These are phyloP conservation scores for Colletotrichum magnum DNA, from an alignment of 2,329 filamentous ascomycete genomes.

Conservation along the genomic window DNA sequence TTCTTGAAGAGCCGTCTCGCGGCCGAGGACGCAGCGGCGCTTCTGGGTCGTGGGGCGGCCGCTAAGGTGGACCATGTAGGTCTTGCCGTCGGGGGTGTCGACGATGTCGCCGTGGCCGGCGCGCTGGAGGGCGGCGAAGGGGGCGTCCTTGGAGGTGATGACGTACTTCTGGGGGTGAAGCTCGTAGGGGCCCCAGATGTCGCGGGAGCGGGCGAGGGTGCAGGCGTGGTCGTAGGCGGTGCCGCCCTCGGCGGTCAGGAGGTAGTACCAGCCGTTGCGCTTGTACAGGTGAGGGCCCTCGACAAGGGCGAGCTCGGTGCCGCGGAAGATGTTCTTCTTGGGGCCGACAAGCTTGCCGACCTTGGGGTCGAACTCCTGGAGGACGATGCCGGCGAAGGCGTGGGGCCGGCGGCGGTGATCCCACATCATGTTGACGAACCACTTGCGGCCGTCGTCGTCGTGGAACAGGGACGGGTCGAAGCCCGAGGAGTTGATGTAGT, in stretches of 20 bases:
- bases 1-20: conserved; percentile 72
- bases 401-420: conserved; percentile 65
- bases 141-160: conserved; percentile 66
- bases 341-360: conserved; percentile 67
- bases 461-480: conserved; percentile 75
- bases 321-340: conserved; percentile 67
- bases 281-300: conserved; percentile 73
- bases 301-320: conserved; percentile 67
- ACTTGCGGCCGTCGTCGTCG: conserved; percentile 69
- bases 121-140: conserved; percentile 64
- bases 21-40: conserved; percentile 67
- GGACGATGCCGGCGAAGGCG: conserved; percentile 68
- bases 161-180: conserved; percentile 71
- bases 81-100: conserved; percentile 66
- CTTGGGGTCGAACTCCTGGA: conserved; percentile 70
- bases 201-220: conserved; percentile 67
- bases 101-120: conserved; percentile 69
- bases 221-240: conserved; percentile 73
- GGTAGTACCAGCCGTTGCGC: conserved; percentile 71
- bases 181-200: conserved; percentile 74
- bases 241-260: conserved; percentile 72
- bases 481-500: conserved; percentile 72
- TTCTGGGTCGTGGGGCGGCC: conserved; percentile 66
- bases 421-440: conserved; percentile 70
- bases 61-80: conserved; percentile 67